Evolutionary conservation across 2,329 filamentous ascomycete species (phyloP).

Genomic region (Beauveria sp.): DNA sequence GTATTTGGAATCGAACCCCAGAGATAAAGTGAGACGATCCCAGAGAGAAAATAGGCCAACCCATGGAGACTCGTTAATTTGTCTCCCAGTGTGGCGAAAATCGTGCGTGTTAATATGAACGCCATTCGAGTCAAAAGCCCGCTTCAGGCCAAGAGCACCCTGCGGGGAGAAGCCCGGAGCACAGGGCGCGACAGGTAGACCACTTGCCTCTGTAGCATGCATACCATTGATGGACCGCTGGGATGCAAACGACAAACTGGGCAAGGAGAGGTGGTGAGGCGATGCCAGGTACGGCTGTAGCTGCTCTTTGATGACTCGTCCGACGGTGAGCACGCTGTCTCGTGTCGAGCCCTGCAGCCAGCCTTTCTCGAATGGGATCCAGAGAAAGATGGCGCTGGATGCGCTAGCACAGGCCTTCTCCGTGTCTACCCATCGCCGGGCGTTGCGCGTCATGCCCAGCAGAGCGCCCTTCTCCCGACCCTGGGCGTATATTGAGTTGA

Average conservation of each 20-base stretch:
- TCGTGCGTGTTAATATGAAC: neutral
- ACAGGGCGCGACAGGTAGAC: neutral
- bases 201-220: neutral
- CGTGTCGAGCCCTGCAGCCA: neutral
- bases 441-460: constrained; percentile 4
- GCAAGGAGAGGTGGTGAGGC: constrained; percentile 2
- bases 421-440: neutral
- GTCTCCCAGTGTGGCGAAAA: neutral
- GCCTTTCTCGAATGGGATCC: neutral
- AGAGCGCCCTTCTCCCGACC: neutral
- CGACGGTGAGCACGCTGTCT: neutral
- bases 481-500: neutral
- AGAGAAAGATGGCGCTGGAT: neutral
- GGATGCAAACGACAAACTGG: neutral
- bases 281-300: neutral
- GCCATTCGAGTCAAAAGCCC: neutral
- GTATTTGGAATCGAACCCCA: constrained; percentile 1
- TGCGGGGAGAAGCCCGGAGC: constrained; percentile 1
- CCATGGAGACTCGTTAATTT: constrained; percentile 1
- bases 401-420: neutral
- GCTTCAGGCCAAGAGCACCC: neutral
- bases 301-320: neutral
- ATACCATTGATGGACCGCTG: neutral
- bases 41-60: neutral
- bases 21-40: neutral